Conservation (phyloP, 371 early-diverging fungal genomes). For the Lichtheimia hyalospora region DNA sequence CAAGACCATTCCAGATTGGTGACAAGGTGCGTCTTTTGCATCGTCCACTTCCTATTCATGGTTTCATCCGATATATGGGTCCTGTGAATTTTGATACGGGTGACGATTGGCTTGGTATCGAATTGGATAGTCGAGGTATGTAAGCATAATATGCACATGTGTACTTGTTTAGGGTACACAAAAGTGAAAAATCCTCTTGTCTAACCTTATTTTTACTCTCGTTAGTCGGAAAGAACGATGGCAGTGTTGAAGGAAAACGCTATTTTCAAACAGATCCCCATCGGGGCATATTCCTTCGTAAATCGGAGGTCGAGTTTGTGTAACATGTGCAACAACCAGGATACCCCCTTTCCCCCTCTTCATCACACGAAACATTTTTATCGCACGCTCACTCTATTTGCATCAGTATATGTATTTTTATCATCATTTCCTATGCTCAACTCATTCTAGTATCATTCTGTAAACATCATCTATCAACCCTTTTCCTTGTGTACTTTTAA, state of each 20-base stretch:
- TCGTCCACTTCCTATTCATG: slow-evolving; percentile 37
- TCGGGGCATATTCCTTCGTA: slow-evolving; percentile 24
- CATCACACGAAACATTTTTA: too few relatives aligned
- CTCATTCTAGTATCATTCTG: too few relatives aligned
- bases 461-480: too few relatives aligned
- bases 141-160: background rate
- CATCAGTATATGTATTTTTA: too few relatives aligned
- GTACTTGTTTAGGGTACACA: background rate
- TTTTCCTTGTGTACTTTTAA: too few relatives aligned
- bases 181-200: background rate
- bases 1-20: slow-evolving; percentile 23
- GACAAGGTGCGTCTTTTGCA: slow-evolving; percentile 30
- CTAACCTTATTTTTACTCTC: background rate
- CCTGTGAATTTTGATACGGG: slow-evolving; percentile 23
- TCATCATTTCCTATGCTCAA: too few relatives aligned
- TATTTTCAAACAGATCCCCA: slow-evolving; percentile 30
- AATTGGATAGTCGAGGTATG: slow-evolving; percentile 42
- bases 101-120: slow-evolving; percentile 44
- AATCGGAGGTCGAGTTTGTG: background rate
- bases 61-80: slow-evolving; percentile 39
- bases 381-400: too few relatives aligned
- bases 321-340: background rate
- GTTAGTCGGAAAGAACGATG: slow-evolving; percentile 33
- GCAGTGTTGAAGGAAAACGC: slow-evolving; percentile 25
- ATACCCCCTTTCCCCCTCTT: too few relatives aligned